Evolutionary conservation across 495 filamentous ascomycete species (phyloP).

Genomic region (Talaromyces trachyspermus): DNA sequence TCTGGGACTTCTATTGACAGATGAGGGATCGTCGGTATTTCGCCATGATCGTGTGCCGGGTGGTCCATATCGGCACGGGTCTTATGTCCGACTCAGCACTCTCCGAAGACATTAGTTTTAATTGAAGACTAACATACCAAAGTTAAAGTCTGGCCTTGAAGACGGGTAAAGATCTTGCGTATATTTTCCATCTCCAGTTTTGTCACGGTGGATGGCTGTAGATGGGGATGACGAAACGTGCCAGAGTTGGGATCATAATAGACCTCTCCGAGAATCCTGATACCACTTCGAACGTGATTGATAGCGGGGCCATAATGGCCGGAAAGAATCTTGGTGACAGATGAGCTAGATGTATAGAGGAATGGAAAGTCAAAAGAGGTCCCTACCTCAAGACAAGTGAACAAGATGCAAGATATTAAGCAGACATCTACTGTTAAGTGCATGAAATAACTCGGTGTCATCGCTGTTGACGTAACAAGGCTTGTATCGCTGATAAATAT

Average conservation of each 20-base stretch:
- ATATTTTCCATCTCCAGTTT: conserved; percentile 7
- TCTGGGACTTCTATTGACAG: not conserved
- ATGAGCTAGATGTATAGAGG: not conserved
- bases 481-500: conserved; percentile 44
- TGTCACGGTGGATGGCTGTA: conserved; percentile 7
- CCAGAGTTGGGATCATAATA: conserved; percentile 8
- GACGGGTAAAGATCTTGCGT: conserved; percentile 11
- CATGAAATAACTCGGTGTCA: not conserved
- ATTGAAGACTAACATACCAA: conserved; percentile 7
- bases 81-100: not conserved
- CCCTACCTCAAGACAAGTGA: conserved; percentile 18
- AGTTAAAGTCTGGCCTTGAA: conserved; percentile 13
- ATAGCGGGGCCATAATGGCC: conserved; percentile 27
- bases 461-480: conserved; percentile 6
- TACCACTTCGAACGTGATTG: conserved; percentile 24
- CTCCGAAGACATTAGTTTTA: not conserved
- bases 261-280: conserved; percentile 22
- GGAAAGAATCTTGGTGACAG: conserved; percentile 18
- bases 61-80: conserved; percentile 3
- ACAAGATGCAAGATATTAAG: conserved; percentile 40
- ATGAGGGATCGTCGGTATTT: not conserved
- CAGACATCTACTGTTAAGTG: conserved; percentile 27
- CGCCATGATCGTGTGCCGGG: not conserved
- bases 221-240: conserved; percentile 10
- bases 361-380: not conserved